Percentiles rank a stretch among this genome's conserved stretches.
phyloP scores from a whole-genome alignment of 257 asterid species.

The Fraxinus excelsior region DNA sequence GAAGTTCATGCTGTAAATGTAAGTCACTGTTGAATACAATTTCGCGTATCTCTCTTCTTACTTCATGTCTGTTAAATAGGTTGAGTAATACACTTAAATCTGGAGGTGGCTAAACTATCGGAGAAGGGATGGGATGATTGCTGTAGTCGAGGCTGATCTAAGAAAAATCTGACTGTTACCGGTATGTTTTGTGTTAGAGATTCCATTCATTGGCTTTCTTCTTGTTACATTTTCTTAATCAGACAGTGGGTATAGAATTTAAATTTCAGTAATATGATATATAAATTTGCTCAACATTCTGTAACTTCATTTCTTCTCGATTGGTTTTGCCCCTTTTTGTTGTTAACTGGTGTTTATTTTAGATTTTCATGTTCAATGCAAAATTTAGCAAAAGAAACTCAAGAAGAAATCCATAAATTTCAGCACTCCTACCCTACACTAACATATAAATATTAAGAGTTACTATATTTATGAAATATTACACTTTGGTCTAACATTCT shows the following conservation, averaged over 20 bases:
- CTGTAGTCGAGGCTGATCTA: conserved; percentile 24
- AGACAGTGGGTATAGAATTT: conserved; percentile 29
- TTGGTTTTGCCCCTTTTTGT: background rate
- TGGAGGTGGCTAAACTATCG: conserved; percentile 60
- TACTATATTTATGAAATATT: too few relatives aligned
- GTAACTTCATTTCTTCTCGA: background rate
- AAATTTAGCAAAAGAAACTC: too few relatives aligned
- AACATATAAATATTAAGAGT: too few relatives aligned
- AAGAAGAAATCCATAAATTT: too few relatives aligned
- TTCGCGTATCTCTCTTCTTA: background rate
- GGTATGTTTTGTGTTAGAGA: conserved; percentile 30
- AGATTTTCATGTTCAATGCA: too few relatives aligned
- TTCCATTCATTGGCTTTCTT: conserved; percentile 25
- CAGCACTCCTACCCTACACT: too few relatives aligned
- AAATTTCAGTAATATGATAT: background rate
- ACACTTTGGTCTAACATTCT: too few relatives aligned
- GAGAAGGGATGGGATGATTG: conserved; percentile 20
- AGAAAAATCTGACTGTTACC: conserved; percentile 22
- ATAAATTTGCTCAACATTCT: background rate
- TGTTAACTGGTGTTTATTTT: background rate
- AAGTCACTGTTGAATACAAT: background rate
- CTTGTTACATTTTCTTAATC: conserved; percentile 32
- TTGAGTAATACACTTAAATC: conserved; percentile 82
- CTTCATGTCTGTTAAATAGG: conserved; percentile 40
- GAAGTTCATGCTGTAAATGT: background rate